phyloP scores from a whole-genome alignment of 106 monocot species.

The Hemerocallis citrina region DNA sequence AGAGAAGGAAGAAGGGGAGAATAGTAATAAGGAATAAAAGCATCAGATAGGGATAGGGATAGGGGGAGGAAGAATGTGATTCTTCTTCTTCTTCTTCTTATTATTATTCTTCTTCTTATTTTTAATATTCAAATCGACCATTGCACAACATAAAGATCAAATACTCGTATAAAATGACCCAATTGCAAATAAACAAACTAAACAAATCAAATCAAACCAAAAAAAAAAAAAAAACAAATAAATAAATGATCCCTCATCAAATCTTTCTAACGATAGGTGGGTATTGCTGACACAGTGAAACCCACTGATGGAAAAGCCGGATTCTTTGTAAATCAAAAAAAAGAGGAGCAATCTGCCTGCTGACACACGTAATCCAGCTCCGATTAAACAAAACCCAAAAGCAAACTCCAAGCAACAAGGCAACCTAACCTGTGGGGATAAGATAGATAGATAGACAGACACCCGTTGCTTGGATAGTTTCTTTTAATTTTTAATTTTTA shows the following conservation, averaged over 20 bases:
- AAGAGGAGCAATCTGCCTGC: background rate
- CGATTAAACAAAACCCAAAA: background rate
- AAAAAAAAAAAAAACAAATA: background rate
- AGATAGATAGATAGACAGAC: too few relatives aligned
- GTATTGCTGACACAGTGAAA: constrained; percentile 2
- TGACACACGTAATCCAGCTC: too few relatives aligned
- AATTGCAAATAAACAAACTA: background rate
- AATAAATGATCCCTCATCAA: background rate
- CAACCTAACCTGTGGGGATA: background rate
- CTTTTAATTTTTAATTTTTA: too few relatives aligned
- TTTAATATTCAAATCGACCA: too few relatives aligned
- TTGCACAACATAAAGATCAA: background rate
- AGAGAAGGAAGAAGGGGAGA: constrained; percentile 41
- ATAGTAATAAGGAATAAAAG: constrained; percentile 30
- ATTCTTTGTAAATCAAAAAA: background rate
- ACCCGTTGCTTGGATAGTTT: constrained; percentile 5
- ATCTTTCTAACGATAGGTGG: background rate
- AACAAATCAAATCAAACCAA: too few relatives aligned
- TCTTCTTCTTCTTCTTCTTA: too few relatives aligned
- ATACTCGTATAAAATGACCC: background rate
- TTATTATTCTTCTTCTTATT: too few relatives aligned
- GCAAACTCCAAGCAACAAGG: constrained; percentile 5
- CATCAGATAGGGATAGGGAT: constrained; percentile 23
- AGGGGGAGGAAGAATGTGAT: background rate
- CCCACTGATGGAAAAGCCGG: constrained; percentile 3